These are phyloP conservation scores for Ormosia semicastrata DNA, from an alignment of 306 rosid species.

Conservation along the genomic window DNA sequence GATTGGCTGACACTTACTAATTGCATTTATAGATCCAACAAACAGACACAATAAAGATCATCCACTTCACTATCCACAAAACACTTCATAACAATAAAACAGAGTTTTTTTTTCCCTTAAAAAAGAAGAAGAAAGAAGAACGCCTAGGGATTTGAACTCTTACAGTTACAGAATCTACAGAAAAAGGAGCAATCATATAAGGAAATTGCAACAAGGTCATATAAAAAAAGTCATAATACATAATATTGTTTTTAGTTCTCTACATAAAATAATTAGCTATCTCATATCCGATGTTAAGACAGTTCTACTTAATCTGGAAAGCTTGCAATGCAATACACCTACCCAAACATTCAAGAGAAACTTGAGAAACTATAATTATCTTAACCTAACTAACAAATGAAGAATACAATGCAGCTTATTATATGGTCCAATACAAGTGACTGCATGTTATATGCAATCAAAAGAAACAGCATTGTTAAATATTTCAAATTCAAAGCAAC, in stretches of 20 bases:
- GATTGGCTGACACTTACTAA: neutral
- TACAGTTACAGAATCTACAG: neutral
- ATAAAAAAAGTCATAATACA: slow-evolving; percentile 5
- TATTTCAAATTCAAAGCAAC: slow-evolving; percentile 22
- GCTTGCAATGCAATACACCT: neutral
- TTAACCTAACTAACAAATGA: neutral
- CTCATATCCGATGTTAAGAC: neutral
- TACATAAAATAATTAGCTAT: neutral
- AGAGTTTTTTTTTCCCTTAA: no score
- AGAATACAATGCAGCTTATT: neutral
- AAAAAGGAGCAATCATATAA: neutral
- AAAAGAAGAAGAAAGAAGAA: neutral
- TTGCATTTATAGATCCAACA: slow-evolving; percentile 1
- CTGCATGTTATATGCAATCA: neutral
- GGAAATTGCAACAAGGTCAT: neutral
- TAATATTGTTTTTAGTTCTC: neutral
- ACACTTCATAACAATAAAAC: slow-evolving; percentile 3
- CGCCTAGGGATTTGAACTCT: neutral
- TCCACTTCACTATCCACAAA: neutral
- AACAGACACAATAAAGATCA: neutral
- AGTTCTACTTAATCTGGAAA: neutral
- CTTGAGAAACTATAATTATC: neutral
- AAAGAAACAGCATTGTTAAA: neutral
- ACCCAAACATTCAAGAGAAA: neutral
- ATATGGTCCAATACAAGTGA: neutral